Evolutionary conservation across 306 rosid genomes (phyloP).

Genomic region (Ormosia semicastrata): DNA sequence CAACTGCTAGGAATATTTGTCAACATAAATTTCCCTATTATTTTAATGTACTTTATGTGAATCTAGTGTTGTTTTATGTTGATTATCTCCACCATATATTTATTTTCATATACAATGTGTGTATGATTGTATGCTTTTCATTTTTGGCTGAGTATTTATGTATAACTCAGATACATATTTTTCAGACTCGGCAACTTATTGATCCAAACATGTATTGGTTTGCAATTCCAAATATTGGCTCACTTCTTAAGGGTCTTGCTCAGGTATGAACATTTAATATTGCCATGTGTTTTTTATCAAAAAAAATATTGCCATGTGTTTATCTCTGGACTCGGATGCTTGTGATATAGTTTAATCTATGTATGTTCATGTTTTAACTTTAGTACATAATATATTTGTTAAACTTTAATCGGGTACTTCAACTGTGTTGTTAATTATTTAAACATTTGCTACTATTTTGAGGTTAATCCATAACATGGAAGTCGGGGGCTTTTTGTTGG

Average conservation of each 20-base stretch:
- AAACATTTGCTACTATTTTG: neutral
- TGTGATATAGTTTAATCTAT: neutral
- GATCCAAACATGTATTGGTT: constrained; percentile 87
- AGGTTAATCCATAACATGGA: constrained; percentile 7
- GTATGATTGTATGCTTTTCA: neutral
- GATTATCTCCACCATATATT: neutral
- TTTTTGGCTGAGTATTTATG: neutral
- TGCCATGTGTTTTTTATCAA: neutral
- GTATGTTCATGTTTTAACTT: constrained; percentile 1
- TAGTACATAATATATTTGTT: neutral
- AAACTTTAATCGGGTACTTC: neutral
- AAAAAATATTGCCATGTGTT: neutral
- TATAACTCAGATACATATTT: constrained; percentile 23
- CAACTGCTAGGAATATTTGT: neutral
- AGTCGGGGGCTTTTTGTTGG: neutral
- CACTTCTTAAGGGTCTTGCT: constrained; percentile 76
- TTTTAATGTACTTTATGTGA: neutral
- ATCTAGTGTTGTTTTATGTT: constrained; percentile 11
- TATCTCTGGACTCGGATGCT: neutral
- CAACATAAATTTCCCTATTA: neutral
- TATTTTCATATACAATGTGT: neutral
- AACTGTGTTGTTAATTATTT: neutral
- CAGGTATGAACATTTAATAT: constrained; percentile 57
- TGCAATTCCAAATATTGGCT: constrained; percentile 84
- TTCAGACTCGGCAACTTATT: constrained; percentile 85